phyloP scores from a whole-genome alignment of 495 filamentous ascomycete genomes.

The Talaromyces nanjingensis region DNA sequence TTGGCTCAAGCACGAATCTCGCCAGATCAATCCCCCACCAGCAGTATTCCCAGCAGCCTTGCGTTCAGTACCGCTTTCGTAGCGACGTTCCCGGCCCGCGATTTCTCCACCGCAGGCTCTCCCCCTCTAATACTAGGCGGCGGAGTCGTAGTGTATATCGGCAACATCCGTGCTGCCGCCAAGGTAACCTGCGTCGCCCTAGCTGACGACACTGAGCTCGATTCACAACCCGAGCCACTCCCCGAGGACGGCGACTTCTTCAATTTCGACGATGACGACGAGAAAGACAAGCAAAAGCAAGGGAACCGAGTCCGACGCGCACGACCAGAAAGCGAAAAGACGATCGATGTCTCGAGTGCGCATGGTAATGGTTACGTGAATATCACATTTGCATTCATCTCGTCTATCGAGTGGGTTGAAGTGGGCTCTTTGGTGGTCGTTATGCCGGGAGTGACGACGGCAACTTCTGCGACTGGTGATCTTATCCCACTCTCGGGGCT shows the following conservation, averaged over 20 bases:
- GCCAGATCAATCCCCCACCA: slow-evolving; percentile 41
- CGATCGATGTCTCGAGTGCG: slow-evolving; percentile 11
- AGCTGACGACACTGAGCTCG: slow-evolving; percentile 27
- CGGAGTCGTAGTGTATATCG: slow-evolving; percentile 74
- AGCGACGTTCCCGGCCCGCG: slow-evolving; percentile 35
- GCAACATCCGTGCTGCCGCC: slow-evolving; percentile 76
- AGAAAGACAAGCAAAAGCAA: slow-evolving; percentile 20
- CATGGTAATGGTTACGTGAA: slow-evolving; percentile 37
- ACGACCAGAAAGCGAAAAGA: slow-evolving; percentile 3
- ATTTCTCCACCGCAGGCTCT: slow-evolving; percentile 33
- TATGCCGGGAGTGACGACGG: slow-evolving; percentile 52
- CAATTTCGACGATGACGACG: slow-evolving; percentile 51
- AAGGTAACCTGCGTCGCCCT: slow-evolving; percentile 53
- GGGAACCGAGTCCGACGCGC: not conserved
- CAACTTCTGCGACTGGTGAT: slow-evolving; percentile 24
- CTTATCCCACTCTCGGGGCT: slow-evolving; percentile 29
- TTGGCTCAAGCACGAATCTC: slow-evolving; percentile 39
- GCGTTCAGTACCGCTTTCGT: slow-evolving; percentile 43
- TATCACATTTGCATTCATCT: slow-evolving; percentile 69
- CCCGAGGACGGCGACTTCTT: slow-evolving; percentile 52
- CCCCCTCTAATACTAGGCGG: slow-evolving; percentile 47
- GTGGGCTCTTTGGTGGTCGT: slow-evolving; percentile 71
- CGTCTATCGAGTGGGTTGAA: slow-evolving; percentile 79
- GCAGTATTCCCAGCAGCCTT: slow-evolving; percentile 27
- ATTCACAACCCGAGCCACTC: slow-evolving; percentile 22